Percentiles rank a stretch among this genome's conserved stretches.
Conservation (phyloP, 2,329 filamentous ascomycete species). For the Rhytidhysteron rufulum region DNA sequence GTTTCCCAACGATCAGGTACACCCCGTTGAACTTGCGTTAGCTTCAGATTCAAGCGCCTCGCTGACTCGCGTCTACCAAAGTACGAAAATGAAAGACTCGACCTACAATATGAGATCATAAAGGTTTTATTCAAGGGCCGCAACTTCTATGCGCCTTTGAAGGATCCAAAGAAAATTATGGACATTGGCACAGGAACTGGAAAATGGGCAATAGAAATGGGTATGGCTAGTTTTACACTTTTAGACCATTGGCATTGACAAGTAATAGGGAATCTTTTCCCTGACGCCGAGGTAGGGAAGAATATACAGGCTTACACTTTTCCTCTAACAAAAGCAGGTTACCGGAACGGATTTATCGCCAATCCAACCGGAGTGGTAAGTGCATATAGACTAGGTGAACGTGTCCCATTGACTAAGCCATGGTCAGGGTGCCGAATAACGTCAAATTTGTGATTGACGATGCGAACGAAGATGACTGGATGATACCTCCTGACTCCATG, state of each 20-base stretch:
- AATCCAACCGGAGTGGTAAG: slow-evolving; percentile 36
- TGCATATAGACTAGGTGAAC: neutral
- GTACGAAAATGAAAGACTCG: slow-evolving; percentile 35
- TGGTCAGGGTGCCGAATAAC: slow-evolving; percentile 57
- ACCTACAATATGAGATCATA: slow-evolving; percentile 37
- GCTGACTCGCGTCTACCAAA: slow-evolving; percentile 11
- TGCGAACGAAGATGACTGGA: slow-evolving; percentile 56
- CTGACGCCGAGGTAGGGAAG: slow-evolving; percentile 25
- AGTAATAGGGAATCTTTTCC: slow-evolving; percentile 28
- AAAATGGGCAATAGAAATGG: slow-evolving; percentile 41
- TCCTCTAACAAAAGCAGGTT: slow-evolving; percentile 20
- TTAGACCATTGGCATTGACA: slow-evolving; percentile 14
- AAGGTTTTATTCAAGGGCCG: slow-evolving; percentile 32
- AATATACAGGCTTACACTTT: neutral
- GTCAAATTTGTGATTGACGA: slow-evolving; percentile 74
- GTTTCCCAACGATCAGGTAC: slow-evolving; percentile 37
- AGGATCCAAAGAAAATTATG: slow-evolving; percentile 33
- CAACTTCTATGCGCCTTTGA: slow-evolving; percentile 36
- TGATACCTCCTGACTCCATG: slow-evolving; percentile 48
- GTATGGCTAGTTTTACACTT: slow-evolving; percentile 18
- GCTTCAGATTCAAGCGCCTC: slow-evolving; percentile 10
- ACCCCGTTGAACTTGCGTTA: slow-evolving; percentile 4
- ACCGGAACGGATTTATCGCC: slow-evolving; percentile 41
- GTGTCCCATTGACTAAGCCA: neutral
- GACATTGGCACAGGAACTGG: slow-evolving; percentile 43